Conservation (phyloP, 495 filamentous ascomycete species). For the Daldinia caldariorum region DNA sequence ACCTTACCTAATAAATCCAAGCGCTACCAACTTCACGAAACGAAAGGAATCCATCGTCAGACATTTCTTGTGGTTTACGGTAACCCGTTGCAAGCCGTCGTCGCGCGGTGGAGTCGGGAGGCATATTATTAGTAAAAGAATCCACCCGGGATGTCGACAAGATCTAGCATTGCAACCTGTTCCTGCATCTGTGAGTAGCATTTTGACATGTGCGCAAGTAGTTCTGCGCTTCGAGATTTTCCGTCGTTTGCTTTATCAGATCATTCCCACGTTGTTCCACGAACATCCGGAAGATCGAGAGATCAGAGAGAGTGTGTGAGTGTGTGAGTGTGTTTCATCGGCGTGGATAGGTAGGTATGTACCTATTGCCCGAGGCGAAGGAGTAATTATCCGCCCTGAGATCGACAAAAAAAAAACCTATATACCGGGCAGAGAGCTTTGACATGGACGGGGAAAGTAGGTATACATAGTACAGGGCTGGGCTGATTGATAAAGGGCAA, state of each 20-base stretch:
- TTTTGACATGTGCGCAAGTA: constrained; percentile 12
- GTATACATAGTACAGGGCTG: constrained; percentile 25
- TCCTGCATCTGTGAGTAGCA: constrained; percentile 35
- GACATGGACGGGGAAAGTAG: not conserved
- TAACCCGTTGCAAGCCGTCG: constrained; percentile 34
- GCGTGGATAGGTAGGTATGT: too few relatives aligned
- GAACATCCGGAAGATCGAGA: constrained; percentile 33
- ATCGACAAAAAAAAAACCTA: constrained; percentile 13
- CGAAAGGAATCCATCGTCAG: constrained; percentile 1
- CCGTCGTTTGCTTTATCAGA: constrained; percentile 20
- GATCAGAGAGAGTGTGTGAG: constrained; percentile 14
- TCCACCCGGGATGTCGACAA: constrained; percentile 23
- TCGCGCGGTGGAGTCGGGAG: constrained; percentile 16
- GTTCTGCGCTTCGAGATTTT: constrained; percentile 27
- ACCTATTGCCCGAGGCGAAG: constrained; percentile 17
- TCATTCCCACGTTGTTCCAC: constrained; percentile 38
- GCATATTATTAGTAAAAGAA: constrained; percentile 2
- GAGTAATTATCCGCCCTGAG: constrained; percentile 1
- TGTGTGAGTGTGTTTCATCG: constrained; percentile 11
- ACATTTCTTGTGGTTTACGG: constrained; percentile 4
- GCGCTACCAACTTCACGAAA: not conserved
- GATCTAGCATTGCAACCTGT: constrained; percentile 40
- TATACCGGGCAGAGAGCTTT: constrained; percentile 1
- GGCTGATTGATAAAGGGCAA: constrained; percentile 3
- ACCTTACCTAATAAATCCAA: not conserved